A percentile compares a stretch with the other conserved stretches of the same genome.
Evolutionary conservation across 2,329 filamentous ascomycete genomes (phyloP).

Genomic region (Xylaria multiplex): DNA sequence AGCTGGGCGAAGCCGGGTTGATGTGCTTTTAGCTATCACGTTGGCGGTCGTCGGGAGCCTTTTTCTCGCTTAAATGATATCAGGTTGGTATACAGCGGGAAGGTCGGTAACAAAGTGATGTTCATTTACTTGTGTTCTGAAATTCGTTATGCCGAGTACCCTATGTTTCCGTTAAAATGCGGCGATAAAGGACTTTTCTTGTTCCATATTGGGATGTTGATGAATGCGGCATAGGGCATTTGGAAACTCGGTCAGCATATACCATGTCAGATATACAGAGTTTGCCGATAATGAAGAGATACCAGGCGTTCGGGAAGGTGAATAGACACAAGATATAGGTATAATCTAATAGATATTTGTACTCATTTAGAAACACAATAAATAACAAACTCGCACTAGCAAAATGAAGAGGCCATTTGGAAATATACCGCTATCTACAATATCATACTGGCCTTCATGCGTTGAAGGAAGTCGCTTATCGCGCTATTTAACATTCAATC

Average conservation of each 20-base stretch:
- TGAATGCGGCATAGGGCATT: not conserved
- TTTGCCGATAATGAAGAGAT: conserved; percentile 7
- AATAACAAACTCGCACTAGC: too few relatives aligned
- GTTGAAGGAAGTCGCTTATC: not conserved
- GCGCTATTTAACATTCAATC: not conserved
- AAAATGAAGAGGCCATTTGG: not conserved
- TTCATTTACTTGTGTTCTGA: not conserved
- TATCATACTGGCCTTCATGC: not conserved
- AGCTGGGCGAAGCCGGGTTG: conserved; percentile 6
- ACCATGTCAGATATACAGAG: conserved; percentile 4
- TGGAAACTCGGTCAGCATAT: not conserved
- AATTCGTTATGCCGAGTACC: not conserved
- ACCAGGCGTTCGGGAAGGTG: conserved; percentile 25
- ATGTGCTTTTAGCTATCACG: conserved; percentile 7
- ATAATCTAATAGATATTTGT: not conserved
- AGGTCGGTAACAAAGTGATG: not conserved
- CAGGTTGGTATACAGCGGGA: not conserved
- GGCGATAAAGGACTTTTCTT: conserved; percentile 4
- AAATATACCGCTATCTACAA: not conserved
- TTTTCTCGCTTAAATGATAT: conserved; percentile 14
- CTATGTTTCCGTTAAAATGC: not conserved
- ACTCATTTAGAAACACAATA: not conserved
- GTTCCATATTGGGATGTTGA: not conserved
- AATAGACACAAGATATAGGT: conserved; percentile 19
- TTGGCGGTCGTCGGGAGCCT: conserved; percentile 22